Evolutionary conservation across 2,329 filamentous ascomycete species (phyloP).

Genomic region (Exophiala alcalophila): DNA sequence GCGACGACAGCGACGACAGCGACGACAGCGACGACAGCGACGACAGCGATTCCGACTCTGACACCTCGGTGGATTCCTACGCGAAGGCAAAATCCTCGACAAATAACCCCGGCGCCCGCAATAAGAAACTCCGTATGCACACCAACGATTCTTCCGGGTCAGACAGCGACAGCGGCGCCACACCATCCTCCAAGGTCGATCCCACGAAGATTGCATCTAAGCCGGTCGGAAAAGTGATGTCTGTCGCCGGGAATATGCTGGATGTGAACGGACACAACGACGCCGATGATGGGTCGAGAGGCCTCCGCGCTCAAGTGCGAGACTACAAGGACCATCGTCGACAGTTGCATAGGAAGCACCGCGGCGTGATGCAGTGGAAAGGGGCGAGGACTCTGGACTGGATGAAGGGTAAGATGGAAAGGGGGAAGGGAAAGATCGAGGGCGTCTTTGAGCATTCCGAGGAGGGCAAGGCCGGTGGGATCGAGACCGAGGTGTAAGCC

Average conservation of each 20-base stretch:
- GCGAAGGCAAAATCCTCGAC: not conserved
- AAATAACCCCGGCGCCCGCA: not conserved
- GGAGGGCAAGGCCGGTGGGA: constrained; percentile 49
- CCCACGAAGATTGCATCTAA: constrained; percentile 16
- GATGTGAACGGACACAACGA: constrained; percentile 29
- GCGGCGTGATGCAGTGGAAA: constrained; percentile 73
- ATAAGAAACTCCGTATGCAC: constrained; percentile 24
- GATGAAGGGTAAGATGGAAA: constrained; percentile 58
- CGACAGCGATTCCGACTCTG: not conserved
- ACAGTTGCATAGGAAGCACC: constrained; percentile 64
- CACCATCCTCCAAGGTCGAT: constrained; percentile 7
- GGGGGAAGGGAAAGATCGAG: constrained; percentile 46
- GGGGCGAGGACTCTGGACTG: constrained; percentile 55
- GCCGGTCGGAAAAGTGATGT: constrained; percentile 15
- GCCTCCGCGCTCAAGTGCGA: constrained; percentile 48
- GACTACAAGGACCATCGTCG: constrained; percentile 66
- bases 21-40: not conserved
- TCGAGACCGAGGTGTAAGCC: constrained; percentile 66
- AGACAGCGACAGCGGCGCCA: constrained; percentile 17
- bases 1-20: constrained; percentile 8
- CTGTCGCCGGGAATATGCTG: constrained; percentile 13
- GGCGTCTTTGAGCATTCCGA: constrained; percentile 57
- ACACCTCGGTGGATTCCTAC: not conserved
- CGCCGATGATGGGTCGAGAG: constrained; percentile 27
- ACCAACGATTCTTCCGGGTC: constrained; percentile 20